These are phyloP conservation scores for Scedosporium dehoogii DNA, from an alignment of 2,329 filamentous ascomycete species.

Conservation along the genomic window DNA sequence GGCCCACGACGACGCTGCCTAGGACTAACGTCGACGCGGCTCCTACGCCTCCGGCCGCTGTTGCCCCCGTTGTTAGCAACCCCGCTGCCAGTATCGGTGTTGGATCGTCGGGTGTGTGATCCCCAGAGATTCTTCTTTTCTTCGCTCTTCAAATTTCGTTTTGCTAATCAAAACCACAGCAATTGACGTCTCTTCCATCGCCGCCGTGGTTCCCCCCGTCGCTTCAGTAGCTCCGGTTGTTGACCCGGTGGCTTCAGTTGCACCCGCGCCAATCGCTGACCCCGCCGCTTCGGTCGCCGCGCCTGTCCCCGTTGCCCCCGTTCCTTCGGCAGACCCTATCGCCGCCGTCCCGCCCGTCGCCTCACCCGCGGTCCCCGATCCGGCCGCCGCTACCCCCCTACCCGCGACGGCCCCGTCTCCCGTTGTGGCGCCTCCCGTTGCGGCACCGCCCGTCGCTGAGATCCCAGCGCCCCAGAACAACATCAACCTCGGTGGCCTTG, in stretches of 20 bases:
- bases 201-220: not conserved
- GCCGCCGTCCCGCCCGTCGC: not conserved
- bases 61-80: not conserved
- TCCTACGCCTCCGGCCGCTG: not conserved
- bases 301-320: not conserved
- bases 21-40: not conserved
- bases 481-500: conserved; percentile 15
- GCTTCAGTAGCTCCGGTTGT: not conserved
- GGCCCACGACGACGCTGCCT: conserved; percentile 2
- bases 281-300: conserved; percentile 6
- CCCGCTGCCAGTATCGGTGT: not conserved
- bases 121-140: not conserved
- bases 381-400: conserved; percentile 8
- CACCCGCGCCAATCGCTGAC: conserved; percentile 6
- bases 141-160: not conserved
- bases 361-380: conserved; percentile 6
- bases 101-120: not conserved
- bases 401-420: not conserved
- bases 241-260: conserved; percentile 5
- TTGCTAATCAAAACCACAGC: no score
- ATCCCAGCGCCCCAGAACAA: conserved; percentile 10
- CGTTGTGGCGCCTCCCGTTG: not conserved
- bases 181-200: not conserved
- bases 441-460: conserved; percentile 9
- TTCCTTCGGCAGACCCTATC: not conserved